Evolutionary conservation across 768 basidiomycete species (phyloP), one percentile per base, ranked within the genome.

Genomic region (Mycena polygramma): DNA sequence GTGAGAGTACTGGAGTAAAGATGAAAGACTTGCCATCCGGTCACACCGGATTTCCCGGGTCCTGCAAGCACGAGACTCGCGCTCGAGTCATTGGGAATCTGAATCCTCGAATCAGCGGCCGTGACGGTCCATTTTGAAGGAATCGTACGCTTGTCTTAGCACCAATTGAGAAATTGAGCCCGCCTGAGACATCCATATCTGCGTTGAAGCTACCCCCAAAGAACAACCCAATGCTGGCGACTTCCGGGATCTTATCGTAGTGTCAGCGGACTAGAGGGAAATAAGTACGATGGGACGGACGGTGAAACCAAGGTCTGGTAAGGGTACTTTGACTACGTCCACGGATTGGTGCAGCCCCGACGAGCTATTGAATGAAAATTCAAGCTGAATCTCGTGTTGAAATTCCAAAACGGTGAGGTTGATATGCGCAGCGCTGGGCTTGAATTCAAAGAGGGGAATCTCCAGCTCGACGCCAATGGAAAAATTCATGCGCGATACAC

Each of bases 101-200:
- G 20, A 49, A 22, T 22, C 20, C 20, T 9, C n/a, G 4, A 49
- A 22, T 49, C 48, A 48, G n/a, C n/a, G n/a, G n/a, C n/a, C n/a
- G n/a, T n/a, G n/a, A n/a, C n/a, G n/a, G n/a, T n/a, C n/a, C n/a
- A n/a, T n/a, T n/a, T n/a, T n/a, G n/a, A n/a, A n/a, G n/a, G n/a
- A n/a, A n/a, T n/a, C 57, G 0, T 26, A 64, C 69, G 13, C 26
- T 39, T 22, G 57, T 43, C 15, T 60, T 65, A 10, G 69, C 63
- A 0, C 69, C 69, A n/a, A 65, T 55, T 1, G 69, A 22, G 30
- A 70, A 70, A 20, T 70, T 70, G 37, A 65, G 22, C 2, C 51
- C 69, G 9, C 57, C 58, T 5, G 49, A 17, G 22, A 65, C 30
- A 15, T 65, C 41, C 15, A 70, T 15, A 9, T 20, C 26, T 2